These are phyloP conservation scores for Schizopora paradoxa DNA, from an alignment of 1,284 basidiomycete genomes.

Conservation along the genomic window DNA sequence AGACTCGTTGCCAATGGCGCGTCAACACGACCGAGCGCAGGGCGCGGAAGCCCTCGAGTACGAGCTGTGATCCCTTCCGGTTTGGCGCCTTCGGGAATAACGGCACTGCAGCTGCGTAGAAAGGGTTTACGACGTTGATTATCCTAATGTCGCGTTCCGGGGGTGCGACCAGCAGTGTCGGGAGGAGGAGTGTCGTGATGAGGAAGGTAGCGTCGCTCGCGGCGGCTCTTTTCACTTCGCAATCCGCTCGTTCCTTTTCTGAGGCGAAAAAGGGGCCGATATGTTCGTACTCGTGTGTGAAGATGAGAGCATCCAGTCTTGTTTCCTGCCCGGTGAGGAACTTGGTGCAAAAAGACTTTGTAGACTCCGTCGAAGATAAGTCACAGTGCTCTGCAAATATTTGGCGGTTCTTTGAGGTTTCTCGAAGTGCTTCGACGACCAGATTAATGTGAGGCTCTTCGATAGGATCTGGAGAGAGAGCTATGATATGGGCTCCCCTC, in stretches of 20 bases:
- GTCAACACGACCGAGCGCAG: constrained; percentile 59
- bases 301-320: constrained; percentile 64
- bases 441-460: constrained; percentile 50
- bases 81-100: constrained; percentile 31
- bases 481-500: constrained; percentile 71
- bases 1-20: constrained; percentile 70
- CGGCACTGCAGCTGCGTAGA: constrained; percentile 70
- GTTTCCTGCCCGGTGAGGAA: constrained; percentile 61
- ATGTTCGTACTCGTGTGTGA: constrained; percentile 67
- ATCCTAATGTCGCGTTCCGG: constrained; percentile 81
- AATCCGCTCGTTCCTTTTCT: constrained; percentile 19
- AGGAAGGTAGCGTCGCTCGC: constrained; percentile 60
- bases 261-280: constrained; percentile 44
- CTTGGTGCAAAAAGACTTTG: constrained; percentile 59
- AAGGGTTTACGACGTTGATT: constrained; percentile 76
- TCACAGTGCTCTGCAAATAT: constrained; percentile 75
- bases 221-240: constrained; percentile 29
- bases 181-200: constrained; percentile 71
- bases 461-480: constrained; percentile 54
- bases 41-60: constrained; percentile 59
- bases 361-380: constrained; percentile 52
- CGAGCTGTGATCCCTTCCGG: constrained; percentile 36
- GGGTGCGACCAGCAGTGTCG: constrained; percentile 71
- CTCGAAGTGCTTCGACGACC: constrained; percentile 57
- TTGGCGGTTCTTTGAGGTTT: constrained; percentile 62